Base-by-base conservation (phyloP, 176 grass and related monocot species). In the Oryza glumipatula region DNA sequence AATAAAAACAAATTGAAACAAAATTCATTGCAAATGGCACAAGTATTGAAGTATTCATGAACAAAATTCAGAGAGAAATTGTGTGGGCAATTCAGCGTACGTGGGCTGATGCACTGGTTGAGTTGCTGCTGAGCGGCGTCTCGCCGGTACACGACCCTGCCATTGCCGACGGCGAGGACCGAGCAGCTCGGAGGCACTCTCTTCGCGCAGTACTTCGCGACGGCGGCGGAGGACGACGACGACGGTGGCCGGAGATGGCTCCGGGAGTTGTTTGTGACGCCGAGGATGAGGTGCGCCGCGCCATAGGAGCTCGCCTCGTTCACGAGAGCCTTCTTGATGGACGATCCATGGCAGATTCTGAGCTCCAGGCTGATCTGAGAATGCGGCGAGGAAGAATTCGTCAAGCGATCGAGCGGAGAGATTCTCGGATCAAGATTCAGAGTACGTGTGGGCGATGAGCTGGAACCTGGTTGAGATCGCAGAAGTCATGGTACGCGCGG, bases 341-440 rank as follows among this genome's bases (percentile, higher is more conserved):
- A 98, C 0, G 80, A 48, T 3, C 77, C 96, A 23, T 88, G 72
- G 58, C 85, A 83, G 58, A 98, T 69, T 76, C 76, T 87, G 66
- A 98, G 86, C 83, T 95, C 89, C 33, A 98, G 76, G 73, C 83
- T 86, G 83, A 95, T 92, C 96, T 98, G 83, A 82, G 51, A 72
- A 61, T 3, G 67, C 67, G 11, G 79, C 11, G 13, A 56, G 52
- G 52, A 56, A 56, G 51, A 56, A 56, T 56, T 56, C 16, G 52
- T 56, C 52, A 56, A 11, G 10, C 47, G 12, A 61, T 61, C 67
- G 16, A 26, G 24, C 24, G 24, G 56, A 45, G n/a, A 22, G 26
- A 64, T 64, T 58, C 35, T 68, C 78, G 17, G 78, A 41, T 35
- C 48, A 58, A 60, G 54, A 60, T 60, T 16, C 54, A 5, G 24